phyloP scores from a whole-genome alignment of 306 rosid species.

The Mimosa bimucronata region DNA sequence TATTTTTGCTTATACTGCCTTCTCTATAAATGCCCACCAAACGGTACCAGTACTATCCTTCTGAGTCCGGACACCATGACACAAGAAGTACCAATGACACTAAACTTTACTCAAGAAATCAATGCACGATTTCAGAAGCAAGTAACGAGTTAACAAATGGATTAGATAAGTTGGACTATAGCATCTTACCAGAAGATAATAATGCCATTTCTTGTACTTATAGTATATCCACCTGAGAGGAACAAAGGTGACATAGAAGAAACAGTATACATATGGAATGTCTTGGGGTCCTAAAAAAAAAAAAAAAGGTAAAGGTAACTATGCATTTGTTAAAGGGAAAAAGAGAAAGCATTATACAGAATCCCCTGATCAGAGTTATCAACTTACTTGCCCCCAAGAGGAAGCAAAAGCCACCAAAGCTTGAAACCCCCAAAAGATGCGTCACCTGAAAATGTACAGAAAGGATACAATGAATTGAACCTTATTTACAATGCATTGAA shows the following conservation, averaged over 20 bases:
- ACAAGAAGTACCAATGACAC: not conserved
- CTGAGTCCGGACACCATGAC: not conserved
- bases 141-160: not conserved
- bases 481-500: not conserved
- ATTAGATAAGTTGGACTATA: slow-evolving; percentile 12
- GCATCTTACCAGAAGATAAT: slow-evolving; percentile 83
- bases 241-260: slow-evolving; percentile 81
- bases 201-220: slow-evolving; percentile 96
- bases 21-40: not conserved
- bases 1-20: not conserved
- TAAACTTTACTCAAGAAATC: not conserved
- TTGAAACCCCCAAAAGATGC: slow-evolving; percentile 75
- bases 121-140: slow-evolving; percentile 6
- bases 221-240: slow-evolving; percentile 98
- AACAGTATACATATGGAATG: slow-evolving; percentile 75
- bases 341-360: slow-evolving; percentile 17
- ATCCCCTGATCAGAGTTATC: slow-evolving; percentile 25
- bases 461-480: slow-evolving; percentile 4
- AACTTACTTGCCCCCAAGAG: slow-evolving; percentile 92
- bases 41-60: not conserved
- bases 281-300: slow-evolving; percentile 77
- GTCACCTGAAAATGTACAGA: slow-evolving; percentile 56
- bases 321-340: not conserved
- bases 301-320: not conserved
- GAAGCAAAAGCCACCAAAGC: slow-evolving; percentile 89